phyloP scores from a whole-genome alignment of 2,329 filamentous ascomycete genomes.

The Corinectria fuckeliana region DNA sequence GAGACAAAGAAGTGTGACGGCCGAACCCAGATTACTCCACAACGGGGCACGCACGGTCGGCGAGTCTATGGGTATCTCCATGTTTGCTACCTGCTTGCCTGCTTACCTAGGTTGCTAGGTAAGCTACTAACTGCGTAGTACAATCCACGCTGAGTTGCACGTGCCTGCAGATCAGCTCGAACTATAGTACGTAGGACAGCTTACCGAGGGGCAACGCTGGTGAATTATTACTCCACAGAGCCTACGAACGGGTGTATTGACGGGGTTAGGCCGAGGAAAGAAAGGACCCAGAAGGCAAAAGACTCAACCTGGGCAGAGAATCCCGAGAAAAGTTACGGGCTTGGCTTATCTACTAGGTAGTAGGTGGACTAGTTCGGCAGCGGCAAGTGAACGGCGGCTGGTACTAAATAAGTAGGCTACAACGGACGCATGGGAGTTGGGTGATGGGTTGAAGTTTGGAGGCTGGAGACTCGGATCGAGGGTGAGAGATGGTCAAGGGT shows the following conservation, averaged over 20 bases:
- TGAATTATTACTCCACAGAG: background rate
- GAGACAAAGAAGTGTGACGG: conserved; percentile 7
- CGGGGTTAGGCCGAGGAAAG: background rate
- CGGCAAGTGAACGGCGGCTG: conserved; percentile 18
- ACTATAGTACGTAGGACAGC: too few relatives aligned
- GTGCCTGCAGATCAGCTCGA: too few relatives aligned
- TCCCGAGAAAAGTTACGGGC: conserved; percentile 13
- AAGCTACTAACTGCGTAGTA: too few relatives aligned
- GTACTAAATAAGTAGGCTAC: too few relatives aligned
- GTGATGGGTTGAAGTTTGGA: background rate
- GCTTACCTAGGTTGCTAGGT: too few relatives aligned
- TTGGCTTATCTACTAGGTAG: too few relatives aligned
- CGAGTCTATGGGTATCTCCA: background rate
- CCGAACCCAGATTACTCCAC: background rate
- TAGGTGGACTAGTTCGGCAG: conserved; percentile 9
- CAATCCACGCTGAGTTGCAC: too few relatives aligned
- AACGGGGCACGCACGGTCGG: background rate
- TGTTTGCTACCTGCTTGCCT: conserved; percentile 24
- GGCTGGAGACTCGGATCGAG: background rate
- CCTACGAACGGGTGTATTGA: background rate
- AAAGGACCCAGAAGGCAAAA: conserved; percentile 7
- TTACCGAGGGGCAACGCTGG: background rate
- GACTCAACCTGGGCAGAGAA: conserved; percentile 5
- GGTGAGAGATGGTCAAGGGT: background rate
- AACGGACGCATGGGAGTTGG: conserved; percentile 12